phyloP scores from a whole-genome alignment of 225 moss, liverwort and hornwort genomes.

The Pseudisothecium myosuroides region DNA sequence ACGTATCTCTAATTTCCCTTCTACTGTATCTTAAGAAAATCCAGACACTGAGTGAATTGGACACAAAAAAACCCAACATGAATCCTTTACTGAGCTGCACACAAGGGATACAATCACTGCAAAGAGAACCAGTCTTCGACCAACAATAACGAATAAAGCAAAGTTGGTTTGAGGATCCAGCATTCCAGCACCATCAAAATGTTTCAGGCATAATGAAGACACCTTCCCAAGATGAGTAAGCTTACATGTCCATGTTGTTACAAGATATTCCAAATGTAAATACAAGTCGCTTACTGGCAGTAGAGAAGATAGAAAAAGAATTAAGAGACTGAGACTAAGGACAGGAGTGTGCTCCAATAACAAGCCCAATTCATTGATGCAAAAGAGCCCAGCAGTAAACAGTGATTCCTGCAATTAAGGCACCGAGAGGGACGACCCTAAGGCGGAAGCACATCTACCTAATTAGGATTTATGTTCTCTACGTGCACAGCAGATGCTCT shows the following conservation, averaged over 20 bases:
- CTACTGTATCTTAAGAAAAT: neutral
- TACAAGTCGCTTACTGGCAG: neutral
- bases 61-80: too few relatives aligned
- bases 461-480: neutral
- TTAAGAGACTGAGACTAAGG: too few relatives aligned
- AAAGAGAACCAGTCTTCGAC: neutral
- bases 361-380: neutral
- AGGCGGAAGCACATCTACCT: neutral
- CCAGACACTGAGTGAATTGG: neutral
- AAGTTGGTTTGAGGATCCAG: neutral
- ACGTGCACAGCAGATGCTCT: neutral
- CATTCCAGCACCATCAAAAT: too few relatives aligned
- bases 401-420: neutral
- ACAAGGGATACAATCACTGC: neutral
- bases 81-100: neutral
- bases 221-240: neutral
- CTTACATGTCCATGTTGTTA: neutral
- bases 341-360: neutral
- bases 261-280: neutral
- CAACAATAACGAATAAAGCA: neutral
- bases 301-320: neutral
- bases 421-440: neutral
- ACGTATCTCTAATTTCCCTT: neutral
- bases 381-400: neutral
- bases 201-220: neutral